These are phyloP conservation scores for Lipomyces sp. DNA, from an alignment of 805 yeast genomes.

Conservation along the genomic window DNA sequence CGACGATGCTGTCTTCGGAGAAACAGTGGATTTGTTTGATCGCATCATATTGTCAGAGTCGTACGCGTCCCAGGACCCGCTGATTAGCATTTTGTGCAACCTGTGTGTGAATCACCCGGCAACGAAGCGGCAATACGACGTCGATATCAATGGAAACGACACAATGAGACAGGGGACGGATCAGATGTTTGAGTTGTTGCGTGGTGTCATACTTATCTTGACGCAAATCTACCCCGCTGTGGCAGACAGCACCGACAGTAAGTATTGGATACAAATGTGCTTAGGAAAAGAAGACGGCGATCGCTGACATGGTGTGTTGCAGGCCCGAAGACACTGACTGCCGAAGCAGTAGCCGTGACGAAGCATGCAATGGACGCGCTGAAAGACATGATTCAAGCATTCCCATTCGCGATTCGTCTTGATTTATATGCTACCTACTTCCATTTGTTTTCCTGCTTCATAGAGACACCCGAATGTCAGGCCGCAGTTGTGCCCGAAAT, in stretches of 20 bases:
- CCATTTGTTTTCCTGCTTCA: constrained; percentile 53
- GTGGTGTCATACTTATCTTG: constrained; percentile 65
- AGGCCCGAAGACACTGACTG: constrained; percentile 17
- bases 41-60: constrained; percentile 59
- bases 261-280: too few species aligned
- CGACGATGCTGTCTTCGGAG: constrained; percentile 66
- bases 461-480: constrained; percentile 34
- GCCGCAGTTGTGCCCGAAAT: constrained; percentile 50
- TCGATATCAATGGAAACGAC: constrained; percentile 38
- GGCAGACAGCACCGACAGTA: constrained; percentile 41
- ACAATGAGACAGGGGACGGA: constrained; percentile 58
- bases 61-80: constrained; percentile 45
- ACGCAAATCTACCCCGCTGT: constrained; percentile 59
- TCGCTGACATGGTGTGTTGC: neutral
- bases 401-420: constrained; percentile 63
- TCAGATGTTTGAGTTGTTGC: constrained; percentile 73
- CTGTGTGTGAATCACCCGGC: constrained; percentile 50
- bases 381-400: constrained; percentile 58
- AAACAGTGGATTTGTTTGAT: constrained; percentile 71
- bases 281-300: constrained; percentile 3
- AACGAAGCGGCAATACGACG: constrained; percentile 16
- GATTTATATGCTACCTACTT: constrained; percentile 73
- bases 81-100: constrained; percentile 57
- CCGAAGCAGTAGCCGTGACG: constrained; percentile 30
- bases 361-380: constrained; percentile 42